Percentiles rank a stretch among this genome's conserved stretches.
Conservation (phyloP, 306 rosid species). For the Calophaca sinica region DNA sequence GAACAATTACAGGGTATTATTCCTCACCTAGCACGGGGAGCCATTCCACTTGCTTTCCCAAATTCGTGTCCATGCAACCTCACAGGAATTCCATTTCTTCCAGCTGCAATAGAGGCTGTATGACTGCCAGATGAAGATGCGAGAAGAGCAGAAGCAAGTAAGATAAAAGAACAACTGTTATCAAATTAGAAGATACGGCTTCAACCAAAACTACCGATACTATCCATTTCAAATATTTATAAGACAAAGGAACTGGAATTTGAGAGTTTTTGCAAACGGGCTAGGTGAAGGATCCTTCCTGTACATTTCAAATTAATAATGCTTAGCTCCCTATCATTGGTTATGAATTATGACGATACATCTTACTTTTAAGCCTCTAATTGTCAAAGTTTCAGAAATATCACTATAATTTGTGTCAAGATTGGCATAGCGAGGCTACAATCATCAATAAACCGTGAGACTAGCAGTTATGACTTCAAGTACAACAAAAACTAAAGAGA, state of each 20-base stretch:
- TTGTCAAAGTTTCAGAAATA: not conserved
- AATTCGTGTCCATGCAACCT: constrained; percentile 94
- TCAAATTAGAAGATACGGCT: constrained; percentile 43
- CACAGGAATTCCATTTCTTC: constrained; percentile 97
- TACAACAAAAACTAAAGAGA: not conserved
- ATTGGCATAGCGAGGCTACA: not conserved
- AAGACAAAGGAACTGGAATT: constrained; percentile 1
- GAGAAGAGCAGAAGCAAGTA: constrained; percentile 20
- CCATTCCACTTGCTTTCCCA: constrained; percentile 99
- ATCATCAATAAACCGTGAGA: not conserved
- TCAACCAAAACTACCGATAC: not conserved
- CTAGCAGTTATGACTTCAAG: not conserved
- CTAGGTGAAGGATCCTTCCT: constrained; percentile 5
- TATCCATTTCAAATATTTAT: constrained; percentile 10
- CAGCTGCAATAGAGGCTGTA: constrained; percentile 99
- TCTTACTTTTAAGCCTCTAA: not conserved
- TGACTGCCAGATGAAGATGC: constrained; percentile 69
- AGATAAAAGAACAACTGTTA: constrained; percentile 24
- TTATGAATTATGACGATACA: constrained; percentile 1
- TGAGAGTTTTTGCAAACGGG: constrained; percentile 3
- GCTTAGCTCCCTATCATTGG: not conserved
- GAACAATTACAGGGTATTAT: constrained; percentile 24
- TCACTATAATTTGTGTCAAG: not conserved
- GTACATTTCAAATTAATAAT: not conserved
- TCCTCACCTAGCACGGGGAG: constrained; percentile 99